Percentiles rank a stretch among this genome's conserved stretches.
Evolutionary conservation across 495 filamentous ascomycete genomes (phyloP).

Genomic region (Xylaria grammica): DNA sequence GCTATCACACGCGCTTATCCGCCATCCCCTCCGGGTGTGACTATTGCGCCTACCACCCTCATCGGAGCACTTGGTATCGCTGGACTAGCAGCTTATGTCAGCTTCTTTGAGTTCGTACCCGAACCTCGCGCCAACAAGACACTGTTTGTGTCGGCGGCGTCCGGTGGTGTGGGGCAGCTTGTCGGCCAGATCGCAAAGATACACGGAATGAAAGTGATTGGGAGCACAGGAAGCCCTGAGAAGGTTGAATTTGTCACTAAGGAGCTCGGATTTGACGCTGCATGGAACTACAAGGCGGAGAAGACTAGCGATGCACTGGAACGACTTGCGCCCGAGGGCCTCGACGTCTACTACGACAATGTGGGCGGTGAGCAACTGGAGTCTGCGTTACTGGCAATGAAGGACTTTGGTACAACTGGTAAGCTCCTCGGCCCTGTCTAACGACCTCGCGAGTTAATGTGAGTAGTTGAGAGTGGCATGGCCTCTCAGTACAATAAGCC

Average conservation of each 20-base stretch:
- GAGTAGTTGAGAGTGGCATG: slow-evolving; percentile 48
- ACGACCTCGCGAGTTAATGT: too few species aligned
- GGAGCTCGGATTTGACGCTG: slow-evolving; percentile 62
- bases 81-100: slow-evolving; percentile 75
- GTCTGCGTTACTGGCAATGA: slow-evolving; percentile 66
- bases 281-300: slow-evolving; percentile 62
- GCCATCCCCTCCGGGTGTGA: slow-evolving; percentile 49
- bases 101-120: slow-evolving; percentile 71
- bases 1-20: slow-evolving; percentile 47
- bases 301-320: slow-evolving; percentile 66
- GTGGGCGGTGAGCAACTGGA: slow-evolving; percentile 81
- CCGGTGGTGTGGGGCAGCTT: slow-evolving; percentile 71
- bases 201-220: slow-evolving; percentile 63
- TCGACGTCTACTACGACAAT: slow-evolving; percentile 88
- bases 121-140: slow-evolving; percentile 62
- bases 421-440: not conserved
- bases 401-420: slow-evolving; percentile 63
- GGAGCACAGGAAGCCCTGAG: slow-evolving; percentile 66
- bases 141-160: slow-evolving; percentile 72
- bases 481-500: slow-evolving; percentile 69
- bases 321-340: slow-evolving; percentile 70
- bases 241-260: slow-evolving; percentile 68
- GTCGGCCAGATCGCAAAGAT: slow-evolving; percentile 74
- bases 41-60: slow-evolving; percentile 60
- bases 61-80: slow-evolving; percentile 75